Base-by-base conservation (phyloP, 257 asterid genomes). In the Solanum tarapatanum region DNA sequence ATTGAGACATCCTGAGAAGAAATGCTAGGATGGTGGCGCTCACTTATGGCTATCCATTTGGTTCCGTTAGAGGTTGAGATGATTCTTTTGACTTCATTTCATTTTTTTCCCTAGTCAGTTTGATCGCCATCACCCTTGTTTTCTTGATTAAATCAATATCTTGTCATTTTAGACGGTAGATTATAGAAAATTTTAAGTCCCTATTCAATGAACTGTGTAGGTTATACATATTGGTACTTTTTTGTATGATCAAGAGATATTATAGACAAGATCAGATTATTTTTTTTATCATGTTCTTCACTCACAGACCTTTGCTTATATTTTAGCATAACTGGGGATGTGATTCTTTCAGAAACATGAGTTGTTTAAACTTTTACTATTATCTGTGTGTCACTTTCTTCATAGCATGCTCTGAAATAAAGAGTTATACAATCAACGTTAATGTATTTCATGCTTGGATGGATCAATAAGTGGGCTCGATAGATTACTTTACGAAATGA, bases 41-140 rank as follows among this genome's bases (percentile, higher is more conserved):
- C 64, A 88, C 90, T 51, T 58, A 82, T 84, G 88, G 91, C 91
- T 89, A 91, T 88, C 86, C 45, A 48, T 82, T 86, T 80, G 86
- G 90, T 80, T 83, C 90, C 89, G 32, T 82, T 91, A 89, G 93
- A 88, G 84, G 33, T 88, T 79, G 90, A 92, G 89, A 87, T 84
- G 86, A 89, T 91, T 89, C 86, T 92, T 93, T 92, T 86, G 82
- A 83, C 84, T 86, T 87, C 51, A 43, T 85, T 86, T 75, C 72
- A 87, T 90, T 85, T 74, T 69, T 37, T 85, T 83, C 2, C 23
- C 37, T 86, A 41, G 36, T 70, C 84, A 55, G 73, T 89, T 87
- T 89, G 85, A 76, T 89, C 83, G 83, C 48, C 76, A 64, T 87
- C 60, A 85, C 75, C 86, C 85, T 33, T 23, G 32, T 3, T 77